Conservation (phyloP, 495 filamentous ascomycete species). For the Hypoxylon trugodes region DNA sequence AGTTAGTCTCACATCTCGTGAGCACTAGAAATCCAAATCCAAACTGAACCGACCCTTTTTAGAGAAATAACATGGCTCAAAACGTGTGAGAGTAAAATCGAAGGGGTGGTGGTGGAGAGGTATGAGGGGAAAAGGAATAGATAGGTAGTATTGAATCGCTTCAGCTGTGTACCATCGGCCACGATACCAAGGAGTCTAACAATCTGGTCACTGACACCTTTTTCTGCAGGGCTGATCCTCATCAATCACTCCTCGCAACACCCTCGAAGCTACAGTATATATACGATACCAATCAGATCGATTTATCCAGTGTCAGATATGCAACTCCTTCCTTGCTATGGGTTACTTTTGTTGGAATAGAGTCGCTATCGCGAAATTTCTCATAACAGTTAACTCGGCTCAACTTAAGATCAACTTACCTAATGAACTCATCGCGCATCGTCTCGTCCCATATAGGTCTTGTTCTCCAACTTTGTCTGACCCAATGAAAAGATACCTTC, state of each 20-base stretch:
- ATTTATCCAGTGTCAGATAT: constrained; percentile 6
- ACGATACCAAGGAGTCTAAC: constrained; percentile 32
- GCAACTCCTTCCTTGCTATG: constrained; percentile 14
- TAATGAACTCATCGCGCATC: constrained; percentile 23
- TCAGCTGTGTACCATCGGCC: constrained; percentile 19
- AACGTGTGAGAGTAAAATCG: neutral
- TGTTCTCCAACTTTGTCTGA: neutral
- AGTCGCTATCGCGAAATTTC: constrained; percentile 34
- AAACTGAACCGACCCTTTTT: constrained; percentile 12
- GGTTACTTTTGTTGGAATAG: constrained; percentile 17
- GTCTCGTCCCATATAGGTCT: constrained; percentile 1
- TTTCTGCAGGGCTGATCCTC: constrained; percentile 35
- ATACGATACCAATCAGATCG: constrained; percentile 18
- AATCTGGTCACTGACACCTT: constrained; percentile 34
- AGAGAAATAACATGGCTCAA: constrained; percentile 4
- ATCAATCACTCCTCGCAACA: constrained; percentile 20
- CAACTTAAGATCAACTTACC: constrained; percentile 12
- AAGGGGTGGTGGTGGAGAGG: constrained; percentile 3
- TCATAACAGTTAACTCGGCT: constrained; percentile 16
- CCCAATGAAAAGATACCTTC: neutral
- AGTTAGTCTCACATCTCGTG: constrained; percentile 14
- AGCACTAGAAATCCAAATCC: constrained; percentile 8
- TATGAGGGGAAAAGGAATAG: no score
- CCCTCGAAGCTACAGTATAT: constrained; percentile 1
- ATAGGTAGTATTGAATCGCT: constrained; percentile 18